A percentile compares a stretch with the other conserved stretches of the same genome.
phyloP scores from a whole-genome alignment of 768 basidiomycete genomes.

The Pleurotus tuber-regium region DNA sequence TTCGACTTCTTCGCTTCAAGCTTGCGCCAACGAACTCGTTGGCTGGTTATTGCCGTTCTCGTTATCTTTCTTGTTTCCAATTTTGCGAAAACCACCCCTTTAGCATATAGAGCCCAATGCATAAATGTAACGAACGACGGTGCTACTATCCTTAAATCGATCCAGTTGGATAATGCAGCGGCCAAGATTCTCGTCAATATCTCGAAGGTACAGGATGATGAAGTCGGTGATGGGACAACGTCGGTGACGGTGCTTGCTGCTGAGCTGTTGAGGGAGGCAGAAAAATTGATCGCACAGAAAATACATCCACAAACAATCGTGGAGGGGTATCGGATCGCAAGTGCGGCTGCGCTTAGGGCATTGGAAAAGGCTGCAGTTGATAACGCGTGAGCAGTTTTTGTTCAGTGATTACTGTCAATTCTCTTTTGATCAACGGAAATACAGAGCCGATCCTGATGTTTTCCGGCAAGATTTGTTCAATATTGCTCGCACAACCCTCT shows the following conservation, averaged over 20 bases:
- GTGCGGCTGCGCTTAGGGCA: conserved; percentile 77
- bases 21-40: not conserved
- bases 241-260: conserved; percentile 89
- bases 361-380: conserved; percentile 82
- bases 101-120: too few relatives aligned
- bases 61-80: not conserved
- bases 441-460: conserved; percentile 64
- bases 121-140: conserved; percentile 99
- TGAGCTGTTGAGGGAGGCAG: conserved; percentile 91
- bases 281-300: conserved; percentile 87
- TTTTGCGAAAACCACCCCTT: not conserved
- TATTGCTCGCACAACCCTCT: conserved; percentile 93
- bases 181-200: conserved; percentile 99
- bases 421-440: not conserved
- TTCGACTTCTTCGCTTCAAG: not conserved
- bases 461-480: conserved; percentile 94
- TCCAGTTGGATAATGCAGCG: conserved; percentile 96
- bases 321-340: conserved; percentile 94
- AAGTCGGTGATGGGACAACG: conserved; percentile 95
- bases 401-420: not conserved
- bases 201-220: conserved; percentile 99
- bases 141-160: conserved; percentile 96
- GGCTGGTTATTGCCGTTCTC: not conserved
- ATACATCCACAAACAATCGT: conserved; percentile 99
- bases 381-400: conserved; percentile 60